Evolutionary conservation across 306 rosid genomes (phyloP), one percentile per base, ranked within the genome.

Genomic region (Coriaria nepalensis): DNA sequence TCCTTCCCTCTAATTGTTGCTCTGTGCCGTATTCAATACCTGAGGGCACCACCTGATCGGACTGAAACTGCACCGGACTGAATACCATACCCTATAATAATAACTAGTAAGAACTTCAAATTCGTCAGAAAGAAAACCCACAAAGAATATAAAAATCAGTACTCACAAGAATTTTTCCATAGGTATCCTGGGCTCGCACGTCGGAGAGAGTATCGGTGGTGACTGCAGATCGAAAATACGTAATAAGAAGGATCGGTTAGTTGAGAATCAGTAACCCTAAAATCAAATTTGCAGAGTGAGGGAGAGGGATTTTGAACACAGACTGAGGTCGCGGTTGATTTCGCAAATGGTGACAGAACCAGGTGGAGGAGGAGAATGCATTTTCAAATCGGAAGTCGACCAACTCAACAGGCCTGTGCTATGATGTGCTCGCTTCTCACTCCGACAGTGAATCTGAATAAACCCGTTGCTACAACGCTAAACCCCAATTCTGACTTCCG

Each of bases 291-390:
- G 10, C 39, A 15, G 38, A 32, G 13, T 12, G 40, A 39, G 9
- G 33, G 43, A 40, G 46, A 10, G 41, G 1, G n/a, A n/a, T n/a
- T n/a, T 4, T 7, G 1, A 15, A 13, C 11, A 32, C 66, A 4
- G 50, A 82, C 96, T 78, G 49, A 83, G 93, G 43, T 84, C 77
- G 10, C 97, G 97, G 54, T 88, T 84, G 72, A 88, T 74, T 77
- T 88, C 97, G 69, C 95, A 88, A 51, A 88, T 47, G 47, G 97
- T 81, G 77, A 81, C 66, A n/a, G 80, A 76, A 48, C 90, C 87
- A 5, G 75, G 80, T 46, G 74, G 70, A 59, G 97, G 97, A 64
- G 84, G 74, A 40, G 94, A 75, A 61, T 92, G 80, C 96, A 87
- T 82, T 56, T 4, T 40, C 32, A 34, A n/a, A n/a, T n/a, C n/a